Evolutionary conservation across 108 stramenopile genomes (phyloP).

Genomic region (Nitzschia putrida): DNA sequence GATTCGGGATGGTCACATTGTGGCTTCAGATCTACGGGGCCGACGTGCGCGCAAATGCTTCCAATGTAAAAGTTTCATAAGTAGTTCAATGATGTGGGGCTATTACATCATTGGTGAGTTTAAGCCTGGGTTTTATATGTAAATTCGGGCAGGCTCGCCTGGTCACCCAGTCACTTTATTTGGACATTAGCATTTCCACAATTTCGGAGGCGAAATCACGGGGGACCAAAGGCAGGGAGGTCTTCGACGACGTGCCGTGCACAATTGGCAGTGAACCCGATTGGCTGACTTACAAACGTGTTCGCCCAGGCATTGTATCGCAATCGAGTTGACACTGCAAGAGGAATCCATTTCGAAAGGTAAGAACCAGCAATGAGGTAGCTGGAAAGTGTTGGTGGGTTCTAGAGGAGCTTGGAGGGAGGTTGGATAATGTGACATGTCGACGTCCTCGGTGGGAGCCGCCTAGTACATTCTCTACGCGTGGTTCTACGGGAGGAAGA

Average conservation of each 20-base stretch:
- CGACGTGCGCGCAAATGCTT: neutral
- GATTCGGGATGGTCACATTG: neutral
- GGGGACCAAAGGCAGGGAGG: no score
- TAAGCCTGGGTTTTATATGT: neutral
- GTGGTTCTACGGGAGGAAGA: neutral
- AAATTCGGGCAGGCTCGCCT: neutral
- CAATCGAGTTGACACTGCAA: no score
- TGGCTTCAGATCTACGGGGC: neutral
- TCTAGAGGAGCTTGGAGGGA: conserved; percentile 7
- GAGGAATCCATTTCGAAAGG: no score
- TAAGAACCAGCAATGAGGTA: no score
- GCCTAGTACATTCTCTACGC: conserved; percentile 20
- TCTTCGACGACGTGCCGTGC: no score
- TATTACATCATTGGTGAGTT: neutral
- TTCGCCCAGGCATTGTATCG: no score
- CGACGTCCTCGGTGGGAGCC: conserved; percentile 6
- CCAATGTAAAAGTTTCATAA: neutral
- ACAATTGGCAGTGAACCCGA: no score
- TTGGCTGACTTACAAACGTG: no score
- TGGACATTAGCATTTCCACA: neutral
- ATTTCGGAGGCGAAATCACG: conserved; percentile 7
- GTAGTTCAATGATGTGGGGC: neutral
- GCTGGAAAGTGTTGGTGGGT: no score
- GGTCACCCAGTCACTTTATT: neutral
- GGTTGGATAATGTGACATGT: conserved; percentile 3